Percentiles rank a stretch among this genome's conserved stretches.
Evolutionary conservation across 2,329 filamentous ascomycete species (phyloP).

Genomic region (Sporothrix euskadiensis): DNA sequence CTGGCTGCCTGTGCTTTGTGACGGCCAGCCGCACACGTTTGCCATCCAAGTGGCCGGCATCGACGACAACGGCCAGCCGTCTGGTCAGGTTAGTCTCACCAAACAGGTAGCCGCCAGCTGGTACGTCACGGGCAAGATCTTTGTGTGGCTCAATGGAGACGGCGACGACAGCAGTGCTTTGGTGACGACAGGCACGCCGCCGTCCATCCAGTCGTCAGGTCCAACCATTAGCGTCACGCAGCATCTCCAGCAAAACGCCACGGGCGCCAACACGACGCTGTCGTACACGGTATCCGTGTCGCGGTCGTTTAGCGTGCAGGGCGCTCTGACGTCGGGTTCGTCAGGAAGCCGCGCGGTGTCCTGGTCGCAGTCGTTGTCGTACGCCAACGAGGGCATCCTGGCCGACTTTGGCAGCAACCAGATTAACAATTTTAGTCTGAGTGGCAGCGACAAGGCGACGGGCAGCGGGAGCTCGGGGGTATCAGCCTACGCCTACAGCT

Average conservation of each 20-base stretch:
- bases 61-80: conserved; percentile 50
- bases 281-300: conserved; percentile 58
- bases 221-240: conserved; percentile 50
- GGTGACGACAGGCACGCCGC: conserved; percentile 50
- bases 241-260: conserved; percentile 45
- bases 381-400: conserved; percentile 55
- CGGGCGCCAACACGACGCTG: conserved; percentile 61
- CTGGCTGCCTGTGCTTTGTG: conserved; percentile 68
- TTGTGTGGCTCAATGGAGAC: conserved; percentile 67
- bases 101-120: conserved; percentile 65
- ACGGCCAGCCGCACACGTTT: conserved; percentile 66
- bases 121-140: conserved; percentile 77
- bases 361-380: conserved; percentile 61
- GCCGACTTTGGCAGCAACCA: conserved; percentile 46
- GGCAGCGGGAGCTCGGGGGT: conserved; percentile 14
- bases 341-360: conserved; percentile 36
- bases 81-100: conserved; percentile 47
- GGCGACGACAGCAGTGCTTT: conserved; percentile 38
- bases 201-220: conserved; percentile 36
- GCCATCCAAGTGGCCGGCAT: conserved; percentile 67
- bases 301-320: conserved; percentile 56
- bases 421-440: conserved; percentile 40
- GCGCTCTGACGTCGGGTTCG: conserved; percentile 49
- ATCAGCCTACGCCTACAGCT: conserved; percentile 36
- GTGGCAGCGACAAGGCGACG: conserved; percentile 37